phyloP scores from a whole-genome alignment of 331 rosid genomes.

The Malus hybrid region DNA sequence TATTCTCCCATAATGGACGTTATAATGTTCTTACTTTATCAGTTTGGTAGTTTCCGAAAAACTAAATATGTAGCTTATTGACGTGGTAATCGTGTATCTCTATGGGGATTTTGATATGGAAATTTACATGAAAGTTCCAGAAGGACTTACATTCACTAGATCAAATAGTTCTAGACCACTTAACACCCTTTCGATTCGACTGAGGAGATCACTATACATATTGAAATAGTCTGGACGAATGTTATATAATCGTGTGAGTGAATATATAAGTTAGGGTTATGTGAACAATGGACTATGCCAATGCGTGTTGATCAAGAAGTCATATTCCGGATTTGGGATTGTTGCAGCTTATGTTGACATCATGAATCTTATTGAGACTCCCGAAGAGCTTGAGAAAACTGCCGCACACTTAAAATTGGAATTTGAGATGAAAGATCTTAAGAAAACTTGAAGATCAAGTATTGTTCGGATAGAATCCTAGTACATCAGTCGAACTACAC shows the following conservation, averaged over 20 bases:
- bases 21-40: not conserved
- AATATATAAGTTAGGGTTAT: too few species aligned
- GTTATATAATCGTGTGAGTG: not conserved
- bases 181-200: not conserved
- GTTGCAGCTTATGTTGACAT: too few species aligned
- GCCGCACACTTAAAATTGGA: accelerated
- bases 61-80: not conserved
- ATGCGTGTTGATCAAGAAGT: not conserved
- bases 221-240: accelerated
- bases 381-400: not conserved
- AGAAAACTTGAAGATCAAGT: too few species aligned
- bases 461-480: too few species aligned
- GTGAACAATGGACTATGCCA: not conserved
- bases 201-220: too few species aligned
- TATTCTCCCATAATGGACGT: not conserved
- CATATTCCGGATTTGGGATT: accelerated
- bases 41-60: too few species aligned
- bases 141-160: not conserved
- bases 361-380: not conserved
- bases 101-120: not conserved
- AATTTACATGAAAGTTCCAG: not conserved
- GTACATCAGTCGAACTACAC: too few species aligned
- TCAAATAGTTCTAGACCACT: not conserved
- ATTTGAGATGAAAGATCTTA: not conserved
- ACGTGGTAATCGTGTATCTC: not conserved